These are phyloP conservation scores for Dictyostelium purpureum DNA, from an alignment of 78 protist species.

Conservation along the genomic window DNA sequence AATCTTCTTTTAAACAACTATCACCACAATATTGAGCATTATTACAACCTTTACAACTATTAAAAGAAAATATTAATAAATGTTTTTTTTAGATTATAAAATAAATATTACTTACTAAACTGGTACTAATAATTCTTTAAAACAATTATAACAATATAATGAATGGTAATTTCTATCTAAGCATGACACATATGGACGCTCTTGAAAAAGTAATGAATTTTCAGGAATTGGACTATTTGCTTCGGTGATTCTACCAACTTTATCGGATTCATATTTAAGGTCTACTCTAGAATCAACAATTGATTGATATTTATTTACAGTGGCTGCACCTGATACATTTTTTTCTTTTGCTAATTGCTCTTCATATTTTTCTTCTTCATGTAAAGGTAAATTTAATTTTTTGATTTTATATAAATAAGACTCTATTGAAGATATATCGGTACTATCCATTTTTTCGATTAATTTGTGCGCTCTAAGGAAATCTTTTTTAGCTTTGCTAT, in stretches of 20 bases:
- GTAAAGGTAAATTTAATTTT: not conserved
- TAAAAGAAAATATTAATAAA: not conserved
- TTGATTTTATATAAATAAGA: slow-evolving; percentile 36
- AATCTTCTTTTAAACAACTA: slow-evolving; percentile 46
- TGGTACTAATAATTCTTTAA: slow-evolving; percentile 61
- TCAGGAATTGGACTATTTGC: not conserved
- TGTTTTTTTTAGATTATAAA: not conserved
- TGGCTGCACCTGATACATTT: not conserved
- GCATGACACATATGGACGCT: slow-evolving; percentile 27
- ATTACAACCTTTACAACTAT: slow-evolving; percentile 50
- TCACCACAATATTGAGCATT: slow-evolving; percentile 51
- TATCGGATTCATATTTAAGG: slow-evolving; percentile 22
- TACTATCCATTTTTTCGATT: slow-evolving; percentile 23
- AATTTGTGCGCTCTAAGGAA: slow-evolving; percentile 40
- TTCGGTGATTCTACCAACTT: slow-evolving; percentile 32
- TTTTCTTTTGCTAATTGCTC: not conserved
- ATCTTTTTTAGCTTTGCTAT: slow-evolving; percentile 22
- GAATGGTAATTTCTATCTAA: slow-evolving; percentile 24
- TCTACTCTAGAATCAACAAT: slow-evolving; percentile 30
- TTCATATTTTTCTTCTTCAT: not conserved
- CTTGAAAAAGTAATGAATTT: slow-evolving; percentile 34
- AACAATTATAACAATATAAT: slow-evolving; percentile 47
- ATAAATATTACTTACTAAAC: slow-evolving; percentile 43
- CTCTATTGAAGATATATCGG: slow-evolving; percentile 53
- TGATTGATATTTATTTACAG: not conserved